Evolutionary conservation across 805 yeast species (phyloP).

Genomic region (Pichia gijzeniarum): DNA sequence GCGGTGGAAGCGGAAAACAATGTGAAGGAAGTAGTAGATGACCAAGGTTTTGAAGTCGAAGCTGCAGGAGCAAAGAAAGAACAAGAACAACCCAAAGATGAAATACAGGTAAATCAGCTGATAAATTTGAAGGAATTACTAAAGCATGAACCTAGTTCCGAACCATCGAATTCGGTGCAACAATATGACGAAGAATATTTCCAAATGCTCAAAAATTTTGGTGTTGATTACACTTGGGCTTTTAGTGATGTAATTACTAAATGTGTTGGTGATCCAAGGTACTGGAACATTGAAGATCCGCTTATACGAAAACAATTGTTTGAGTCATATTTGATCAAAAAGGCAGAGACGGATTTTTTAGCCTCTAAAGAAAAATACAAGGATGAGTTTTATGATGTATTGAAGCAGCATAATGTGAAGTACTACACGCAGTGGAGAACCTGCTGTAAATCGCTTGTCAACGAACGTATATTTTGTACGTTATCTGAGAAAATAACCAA

Average conservation of each 20-base stretch:
- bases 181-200: conserved; percentile 32
- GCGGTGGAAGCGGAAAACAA: not conserved
- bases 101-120: not conserved
- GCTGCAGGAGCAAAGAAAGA: not conserved
- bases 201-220: conserved; percentile 44
- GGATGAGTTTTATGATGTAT: conserved; percentile 43
- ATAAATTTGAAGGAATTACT: not conserved
- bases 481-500: conserved; percentile 39
- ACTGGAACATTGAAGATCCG: conserved; percentile 63
- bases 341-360: conserved; percentile 43
- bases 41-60: not conserved
- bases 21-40: not conserved
- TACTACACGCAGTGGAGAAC: conserved; percentile 62
- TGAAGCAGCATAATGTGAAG: conserved; percentile 39
- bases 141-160: not conserved
- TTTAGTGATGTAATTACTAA: conserved; percentile 57
- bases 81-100: not conserved
- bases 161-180: not conserved
- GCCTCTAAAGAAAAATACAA: conserved; percentile 52
- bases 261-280: conserved; percentile 53
- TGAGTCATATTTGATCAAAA: conserved; percentile 55
- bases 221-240: conserved; percentile 71
- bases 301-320: conserved; percentile 51
- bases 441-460: not conserved
- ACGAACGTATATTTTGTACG: not conserved